These are phyloP conservation scores for Heliosperma pusillum DNA, from an alignment of 148 eudicot genomes.

Conservation along the genomic window DNA sequence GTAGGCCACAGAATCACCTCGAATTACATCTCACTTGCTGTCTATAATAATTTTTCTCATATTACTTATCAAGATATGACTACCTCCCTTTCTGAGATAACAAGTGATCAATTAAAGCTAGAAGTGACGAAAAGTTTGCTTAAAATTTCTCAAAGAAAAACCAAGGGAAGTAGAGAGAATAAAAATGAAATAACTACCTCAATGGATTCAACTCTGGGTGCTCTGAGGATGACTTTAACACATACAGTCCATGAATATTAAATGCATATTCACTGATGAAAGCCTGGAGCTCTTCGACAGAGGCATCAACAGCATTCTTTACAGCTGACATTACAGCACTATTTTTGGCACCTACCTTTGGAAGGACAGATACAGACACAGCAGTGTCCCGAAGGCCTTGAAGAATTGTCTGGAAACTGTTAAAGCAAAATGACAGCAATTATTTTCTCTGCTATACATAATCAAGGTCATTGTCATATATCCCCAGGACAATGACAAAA, in stretches of 20 bases:
- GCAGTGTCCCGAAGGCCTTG: conserved; percentile 66
- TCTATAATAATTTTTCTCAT: background rate
- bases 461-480: conserved; percentile 12
- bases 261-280: conserved; percentile 56
- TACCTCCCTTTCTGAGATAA: background rate
- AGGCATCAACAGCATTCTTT: conserved; percentile 45
- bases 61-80: background rate
- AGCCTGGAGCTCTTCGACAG: conserved; percentile 57
- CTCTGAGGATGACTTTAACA: conserved; percentile 62
- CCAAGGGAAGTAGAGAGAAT: background rate
- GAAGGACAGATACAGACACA: conserved; percentile 38
- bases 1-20: background rate
- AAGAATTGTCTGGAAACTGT: conserved; percentile 67
- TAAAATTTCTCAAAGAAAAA: background rate
- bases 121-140: background rate
- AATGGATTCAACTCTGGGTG: conserved; percentile 56
- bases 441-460: background rate
- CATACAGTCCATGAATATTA: conserved; percentile 63
- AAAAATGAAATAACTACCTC: conserved; percentile 39
- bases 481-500: background rate
- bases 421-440: conserved; percentile 13
- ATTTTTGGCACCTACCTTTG: conserved; percentile 42
- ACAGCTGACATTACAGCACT: conserved; percentile 55
- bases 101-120: background rate
- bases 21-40: background rate